A percentile compares a stretch with the other conserved stretches of the same genome.
These are phyloP conservation scores for Starmerella floris DNA, from an alignment of 805 yeast genomes.

Conservation along the genomic window DNA sequence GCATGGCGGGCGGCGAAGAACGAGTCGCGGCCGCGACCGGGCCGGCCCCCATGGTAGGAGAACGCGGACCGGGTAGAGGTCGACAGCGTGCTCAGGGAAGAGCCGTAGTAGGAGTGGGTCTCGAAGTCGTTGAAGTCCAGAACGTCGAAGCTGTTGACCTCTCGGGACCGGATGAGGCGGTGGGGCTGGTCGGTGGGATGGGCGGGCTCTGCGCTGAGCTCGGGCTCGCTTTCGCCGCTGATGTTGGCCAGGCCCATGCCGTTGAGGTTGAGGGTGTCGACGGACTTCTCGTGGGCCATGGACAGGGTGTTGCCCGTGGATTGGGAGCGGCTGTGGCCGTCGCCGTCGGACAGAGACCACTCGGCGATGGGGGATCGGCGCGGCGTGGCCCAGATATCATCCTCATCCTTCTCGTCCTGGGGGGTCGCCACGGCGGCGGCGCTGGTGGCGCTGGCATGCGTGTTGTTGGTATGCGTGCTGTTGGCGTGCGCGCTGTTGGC, in stretches of 20 bases:
- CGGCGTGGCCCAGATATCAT: not conserved
- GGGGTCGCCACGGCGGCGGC: not conserved
- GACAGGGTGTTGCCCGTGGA: not conserved
- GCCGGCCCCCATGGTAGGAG: constrained; percentile 5
- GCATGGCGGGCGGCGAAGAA: no score
- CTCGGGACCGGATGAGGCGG: not conserved
- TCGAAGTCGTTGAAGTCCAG: constrained; percentile 11
- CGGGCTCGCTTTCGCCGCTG: constrained; percentile 12
- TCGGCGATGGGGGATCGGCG: not conserved
- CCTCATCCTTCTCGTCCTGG: not conserved
- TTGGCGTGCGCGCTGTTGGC: not conserved
- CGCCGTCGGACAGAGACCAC: not conserved
- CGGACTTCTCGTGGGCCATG: constrained; percentile 10
- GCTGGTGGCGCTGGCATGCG: not conserved
- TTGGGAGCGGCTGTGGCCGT: not conserved
- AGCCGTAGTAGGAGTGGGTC: constrained; percentile 13
- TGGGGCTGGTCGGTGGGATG: not conserved
- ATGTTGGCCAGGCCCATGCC: constrained; percentile 12
- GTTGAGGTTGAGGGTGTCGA: constrained; percentile 14
- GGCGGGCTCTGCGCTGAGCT: not conserved
- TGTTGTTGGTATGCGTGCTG: not conserved
- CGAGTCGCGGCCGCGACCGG: not conserved
- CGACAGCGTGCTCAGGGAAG: constrained; percentile 15
- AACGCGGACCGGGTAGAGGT: constrained; percentile 10
- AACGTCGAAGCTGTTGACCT: constrained; percentile 3